Conservation (phyloP, 2,329 filamentous ascomycete species). For the Nannizziopsis arthrosporioides region DNA sequence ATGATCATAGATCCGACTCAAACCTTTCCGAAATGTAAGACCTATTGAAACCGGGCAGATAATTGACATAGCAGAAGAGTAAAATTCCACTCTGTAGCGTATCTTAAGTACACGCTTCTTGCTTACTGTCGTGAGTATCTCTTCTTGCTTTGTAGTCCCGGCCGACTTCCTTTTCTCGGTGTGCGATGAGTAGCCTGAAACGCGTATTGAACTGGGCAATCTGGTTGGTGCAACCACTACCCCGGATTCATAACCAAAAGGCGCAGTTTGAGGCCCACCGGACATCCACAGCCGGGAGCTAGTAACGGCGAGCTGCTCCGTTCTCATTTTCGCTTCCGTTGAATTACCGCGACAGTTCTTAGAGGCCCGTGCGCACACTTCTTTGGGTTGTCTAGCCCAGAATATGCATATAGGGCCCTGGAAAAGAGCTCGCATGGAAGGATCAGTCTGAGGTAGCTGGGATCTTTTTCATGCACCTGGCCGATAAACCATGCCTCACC, state of each 20-base stretch:
- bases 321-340: slow-evolving; percentile 6
- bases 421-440: no score
- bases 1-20: slow-evolving; percentile 8
- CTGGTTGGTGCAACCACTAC: slow-evolving; percentile 6
- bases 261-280: neutral
- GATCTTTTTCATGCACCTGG: no score
- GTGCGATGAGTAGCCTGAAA: neutral
- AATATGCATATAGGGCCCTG: no score
- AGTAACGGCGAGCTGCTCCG: neutral
- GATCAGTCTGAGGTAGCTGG: no score
- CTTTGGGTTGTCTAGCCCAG: neutral
- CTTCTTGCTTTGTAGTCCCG: neutral
- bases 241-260: slow-evolving; percentile 5
- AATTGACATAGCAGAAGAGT: neutral
- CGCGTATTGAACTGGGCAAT: neutral
- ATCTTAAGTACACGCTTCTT: neutral
- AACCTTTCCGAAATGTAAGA: slow-evolving; percentile 4
- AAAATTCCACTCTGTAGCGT: neutral
- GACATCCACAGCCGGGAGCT: slow-evolving; percentile 6
- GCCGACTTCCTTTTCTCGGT: neutral
- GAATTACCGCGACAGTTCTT: neutral
- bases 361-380: neutral
- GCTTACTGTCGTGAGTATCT: neutral
- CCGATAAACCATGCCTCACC: no score
- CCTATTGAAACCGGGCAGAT: neutral